These are phyloP conservation scores for Nemania diffusa DNA, from an alignment of 2,329 filamentous ascomycete species.

Conservation along the genomic window DNA sequence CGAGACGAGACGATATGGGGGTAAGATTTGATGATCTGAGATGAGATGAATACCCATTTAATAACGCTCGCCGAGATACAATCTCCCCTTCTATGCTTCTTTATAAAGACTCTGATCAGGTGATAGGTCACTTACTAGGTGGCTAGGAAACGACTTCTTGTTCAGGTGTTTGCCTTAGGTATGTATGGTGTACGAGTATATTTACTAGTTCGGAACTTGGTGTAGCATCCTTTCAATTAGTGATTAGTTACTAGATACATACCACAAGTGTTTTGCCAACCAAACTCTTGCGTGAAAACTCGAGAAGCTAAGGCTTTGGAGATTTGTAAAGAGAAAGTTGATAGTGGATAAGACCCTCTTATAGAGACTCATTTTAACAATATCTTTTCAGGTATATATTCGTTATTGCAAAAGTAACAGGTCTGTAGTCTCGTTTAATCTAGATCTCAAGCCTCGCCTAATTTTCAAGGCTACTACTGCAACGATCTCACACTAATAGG, in stretches of 20 bases:
- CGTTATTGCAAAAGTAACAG: no score
- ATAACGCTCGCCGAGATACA: slow-evolving; percentile 3
- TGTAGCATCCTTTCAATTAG: neutral
- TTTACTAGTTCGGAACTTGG: neutral
- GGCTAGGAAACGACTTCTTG: neutral
- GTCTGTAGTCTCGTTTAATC: no score
- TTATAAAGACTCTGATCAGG: neutral
- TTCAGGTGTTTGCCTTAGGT: neutral
- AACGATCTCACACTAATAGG: neutral
- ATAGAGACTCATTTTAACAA: neutral
- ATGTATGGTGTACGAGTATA: neutral
- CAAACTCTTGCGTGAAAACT: no score
- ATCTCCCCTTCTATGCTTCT: neutral
- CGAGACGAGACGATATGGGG: neutral
- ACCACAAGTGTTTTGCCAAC: no score
- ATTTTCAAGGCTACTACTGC: neutral
- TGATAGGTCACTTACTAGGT: neutral
- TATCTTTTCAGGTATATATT: neutral
- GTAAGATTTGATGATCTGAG: slow-evolving; percentile 3
- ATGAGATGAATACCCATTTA: neutral
- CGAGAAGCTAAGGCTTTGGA: no score
- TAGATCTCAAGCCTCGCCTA: neutral
- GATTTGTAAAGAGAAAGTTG: neutral
- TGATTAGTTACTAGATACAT: neutral
- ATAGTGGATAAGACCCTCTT: neutral